Percentiles rank a stretch among this genome's conserved stretches.
phyloP scores from a whole-genome alignment of 176 grass and related monocot genomes.

The Tillandsia fasciculata region DNA sequence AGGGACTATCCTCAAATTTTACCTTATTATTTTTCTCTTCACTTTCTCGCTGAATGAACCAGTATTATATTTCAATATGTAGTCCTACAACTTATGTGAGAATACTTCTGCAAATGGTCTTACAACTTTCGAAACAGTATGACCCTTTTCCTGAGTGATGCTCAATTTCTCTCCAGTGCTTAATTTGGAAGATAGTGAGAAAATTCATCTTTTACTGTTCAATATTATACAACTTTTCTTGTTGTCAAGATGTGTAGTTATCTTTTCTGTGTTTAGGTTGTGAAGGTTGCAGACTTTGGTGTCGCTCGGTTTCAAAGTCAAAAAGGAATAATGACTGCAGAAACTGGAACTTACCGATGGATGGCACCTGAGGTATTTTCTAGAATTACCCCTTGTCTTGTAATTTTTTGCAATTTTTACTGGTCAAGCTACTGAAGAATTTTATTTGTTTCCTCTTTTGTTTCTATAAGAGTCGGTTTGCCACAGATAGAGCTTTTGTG shows the following conservation, averaged over 20 bases:
- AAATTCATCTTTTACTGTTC: neutral
- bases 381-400: neutral
- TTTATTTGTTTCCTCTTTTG: too few species aligned
- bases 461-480: too few species aligned
- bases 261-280: conserved; percentile 34
- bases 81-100: neutral
- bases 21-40: neutral
- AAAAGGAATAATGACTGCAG: conserved; percentile 84
- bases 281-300: conserved; percentile 96
- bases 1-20: neutral
- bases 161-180: neutral
- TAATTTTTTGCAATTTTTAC: neutral
- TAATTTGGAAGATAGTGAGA: neutral
- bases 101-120: neutral
- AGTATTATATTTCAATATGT: neutral
- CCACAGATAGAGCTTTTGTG: too few species aligned
- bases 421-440: too few species aligned
- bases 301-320: conserved; percentile 59
- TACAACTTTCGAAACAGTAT: neutral
- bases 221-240: conserved; percentile 17
- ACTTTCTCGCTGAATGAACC: neutral
- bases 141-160: neutral
- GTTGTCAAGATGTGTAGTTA: conserved; percentile 20
- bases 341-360: conserved; percentile 98
- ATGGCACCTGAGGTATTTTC: conserved; percentile 89